These are phyloP conservation scores for Zymoseptoria tritici DNA, from an alignment of 2,329 filamentous ascomycete species.

Conservation along the genomic window DNA sequence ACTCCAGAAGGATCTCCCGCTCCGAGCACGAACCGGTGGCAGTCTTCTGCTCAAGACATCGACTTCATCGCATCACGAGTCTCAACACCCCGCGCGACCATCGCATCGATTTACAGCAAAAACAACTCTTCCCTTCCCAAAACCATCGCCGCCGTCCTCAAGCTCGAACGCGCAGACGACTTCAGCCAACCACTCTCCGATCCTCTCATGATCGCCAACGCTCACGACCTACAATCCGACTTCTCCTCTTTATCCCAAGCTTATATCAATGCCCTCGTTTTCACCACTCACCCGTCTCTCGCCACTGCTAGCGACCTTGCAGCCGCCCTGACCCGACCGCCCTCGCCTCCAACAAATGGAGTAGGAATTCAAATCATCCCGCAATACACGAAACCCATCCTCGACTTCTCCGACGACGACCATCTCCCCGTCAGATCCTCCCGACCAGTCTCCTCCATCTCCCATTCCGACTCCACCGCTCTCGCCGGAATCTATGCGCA, in stretches of 20 bases:
- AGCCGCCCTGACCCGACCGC: slow-evolving; percentile 41
- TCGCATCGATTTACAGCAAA: slow-evolving; percentile 53
- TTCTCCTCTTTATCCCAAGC: slow-evolving; percentile 46
- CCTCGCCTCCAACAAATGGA: slow-evolving; percentile 20
- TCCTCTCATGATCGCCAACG: slow-evolving; percentile 31
- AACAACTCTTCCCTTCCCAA: slow-evolving; percentile 48
- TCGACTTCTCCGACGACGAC: slow-evolving; percentile 23
- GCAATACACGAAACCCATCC: slow-evolving; percentile 37
- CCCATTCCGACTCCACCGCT: slow-evolving; percentile 22
- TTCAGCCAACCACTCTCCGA: slow-evolving; percentile 5
- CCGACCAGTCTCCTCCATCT: slow-evolving; percentile 6
- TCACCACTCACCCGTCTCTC: slow-evolving; percentile 50
- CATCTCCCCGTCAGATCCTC: neutral
- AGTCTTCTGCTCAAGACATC: slow-evolving; percentile 49
- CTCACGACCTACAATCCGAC: slow-evolving; percentile 47
- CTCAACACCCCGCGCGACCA: slow-evolving; percentile 38
- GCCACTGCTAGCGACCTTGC: slow-evolving; percentile 55
- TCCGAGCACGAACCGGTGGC: slow-evolving; percentile 48
- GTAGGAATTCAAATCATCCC: slow-evolving; percentile 44
- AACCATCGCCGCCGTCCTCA: slow-evolving; percentile 50
- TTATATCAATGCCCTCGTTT: slow-evolving; percentile 47
- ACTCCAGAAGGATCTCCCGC: slow-evolving; percentile 18
- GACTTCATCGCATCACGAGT: slow-evolving; percentile 52
- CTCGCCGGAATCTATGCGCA: slow-evolving; percentile 32
- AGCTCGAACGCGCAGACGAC: slow-evolving; percentile 12